Evolutionary conservation across 139 green algal species (phyloP), one percentile per base, ranked within the genome.

Genomic region (Chlorella ohadii): DNA sequence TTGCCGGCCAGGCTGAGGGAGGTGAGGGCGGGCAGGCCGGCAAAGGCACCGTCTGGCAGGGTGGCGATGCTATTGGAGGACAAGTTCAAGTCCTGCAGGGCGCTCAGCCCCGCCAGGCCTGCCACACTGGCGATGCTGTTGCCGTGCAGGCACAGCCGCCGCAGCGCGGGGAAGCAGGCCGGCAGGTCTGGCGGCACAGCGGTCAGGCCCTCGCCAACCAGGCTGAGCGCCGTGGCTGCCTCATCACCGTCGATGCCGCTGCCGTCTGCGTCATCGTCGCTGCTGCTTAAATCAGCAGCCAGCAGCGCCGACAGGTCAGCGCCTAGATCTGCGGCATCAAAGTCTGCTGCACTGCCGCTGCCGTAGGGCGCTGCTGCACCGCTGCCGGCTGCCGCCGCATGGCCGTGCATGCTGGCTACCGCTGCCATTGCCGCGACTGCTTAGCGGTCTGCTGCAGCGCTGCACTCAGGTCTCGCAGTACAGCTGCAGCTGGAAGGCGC

Each of bases 1-100:
- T 96, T 96, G 91, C 93, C 94, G 44, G 93, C 89, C 17, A 96
- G 71, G 84, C 93, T 95, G n/a, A 96, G 87, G 22, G 63, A 85
- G 9, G 86, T 92, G 22, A 96, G 76, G 23, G 57, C 59, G 36
- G 9, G 28, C 76, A 82, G 86, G 70, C 68, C 74, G 11, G 83
- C 68, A 9, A 96, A 81, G 25, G 59, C 74, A 19, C 74, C 81
- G 7, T 93, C 51, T 0, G 84, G 72, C 11, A 92, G 64, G 28
- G 44, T 22, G 1, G 72, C 51, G 7, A 96, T 79, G 39, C 56
- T 64, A 77, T 96, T 96, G 28, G 92, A 95, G 1, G 93, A 96
- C 19, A 95, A 77, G 81, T 96, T 95, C 19, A 96, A 67, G 22
- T 91, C 82, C 2, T 41, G 81, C 27, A 96, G 87, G 31, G 33